A percentile compares a stretch with the other conserved stretches of the same genome.
Evolutionary conservation across 139 green algal genomes (phyloP).

Genomic region (Limnomonas spitsbergensis): DNA sequence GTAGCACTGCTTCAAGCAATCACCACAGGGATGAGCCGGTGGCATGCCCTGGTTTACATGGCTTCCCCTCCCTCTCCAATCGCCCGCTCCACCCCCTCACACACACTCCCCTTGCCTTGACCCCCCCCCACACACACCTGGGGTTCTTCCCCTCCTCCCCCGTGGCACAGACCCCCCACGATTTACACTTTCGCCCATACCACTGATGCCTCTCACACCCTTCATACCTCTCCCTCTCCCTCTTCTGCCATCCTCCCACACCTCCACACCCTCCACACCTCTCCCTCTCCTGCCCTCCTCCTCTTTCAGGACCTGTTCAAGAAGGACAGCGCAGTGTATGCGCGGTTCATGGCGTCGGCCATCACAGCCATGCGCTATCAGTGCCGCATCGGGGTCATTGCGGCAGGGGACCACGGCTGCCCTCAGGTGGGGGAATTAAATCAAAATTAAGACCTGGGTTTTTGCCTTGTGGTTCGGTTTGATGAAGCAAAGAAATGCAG

Average conservation of each 20-base stretch:
- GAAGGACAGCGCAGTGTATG: conserved; percentile 60
- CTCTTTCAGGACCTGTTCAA: conserved; percentile 57
- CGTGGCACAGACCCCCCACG: neutral
- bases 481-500: too few species aligned
- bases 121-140: neutral
- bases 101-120: neutral
- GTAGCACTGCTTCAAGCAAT: neutral
- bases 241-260: neutral
- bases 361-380: conserved; percentile 62
- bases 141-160: too few species aligned
- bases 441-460: too few species aligned
- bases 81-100: neutral
- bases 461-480: too few species aligned
- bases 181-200: neutral
- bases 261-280: neutral
- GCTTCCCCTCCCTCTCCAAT: neutral
- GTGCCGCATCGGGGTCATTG: conserved; percentile 50
- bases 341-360: conserved; percentile 53
- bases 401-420: conserved; percentile 55
- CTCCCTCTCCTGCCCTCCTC: neutral
- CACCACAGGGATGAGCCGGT: neutral
- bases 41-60: too few species aligned
- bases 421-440: conserved; percentile 38
- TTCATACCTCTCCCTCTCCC: neutral
- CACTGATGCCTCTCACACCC: too few species aligned